Evolutionary conservation across 441 rosid genomes (phyloP), one percentile per base, ranked within the genome.

Genomic region (Daphne laureola): DNA sequence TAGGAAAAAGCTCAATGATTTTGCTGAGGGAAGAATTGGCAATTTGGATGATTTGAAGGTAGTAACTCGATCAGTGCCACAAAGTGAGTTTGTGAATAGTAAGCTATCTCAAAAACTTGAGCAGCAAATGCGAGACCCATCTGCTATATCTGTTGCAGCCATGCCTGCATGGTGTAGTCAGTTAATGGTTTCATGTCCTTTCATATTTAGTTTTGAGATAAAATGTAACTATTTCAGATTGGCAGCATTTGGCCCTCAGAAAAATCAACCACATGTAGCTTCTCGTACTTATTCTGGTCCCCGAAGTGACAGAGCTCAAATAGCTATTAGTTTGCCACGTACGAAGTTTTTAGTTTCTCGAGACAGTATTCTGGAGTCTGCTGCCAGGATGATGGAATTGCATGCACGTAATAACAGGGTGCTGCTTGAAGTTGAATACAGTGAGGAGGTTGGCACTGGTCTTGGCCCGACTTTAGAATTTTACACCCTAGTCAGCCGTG

Each of bases 381-480:
- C 91, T 49, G 63, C 86, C 50, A 71, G 80, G 64, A 80, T 94
- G 96, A 90, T 94, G 97, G 88, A 86, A 52, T 53, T 70, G 59
- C 75, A 81, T 67, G 82, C 84, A 25, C 57, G 38, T 43, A 76
- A 73, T 55, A 76, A 73, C 54, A 90, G 80, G 55, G 86, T 72
- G 49, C 83, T 84, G 14, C 62, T 94, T 60, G 99, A 94, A 71
- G 95, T 94, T 57, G 90, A 82, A 64, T 94, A 87, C 66, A 70
- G 69, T 68, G 99, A 86, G 73, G 99, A 94, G 82, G 95, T 94
- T 9, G 99, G 99, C 48, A 87, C 92, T 12, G 99, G 99, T 62
- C 95, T 94, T 68, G 99, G 99, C 67, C 99, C 99, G 40, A 94
- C 97, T 8, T 64, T 94, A 74, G 99, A 94, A 73, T 94, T 90